Conservation (phyloP, 306 rosid species). For the Cicer cuneatum region DNA sequence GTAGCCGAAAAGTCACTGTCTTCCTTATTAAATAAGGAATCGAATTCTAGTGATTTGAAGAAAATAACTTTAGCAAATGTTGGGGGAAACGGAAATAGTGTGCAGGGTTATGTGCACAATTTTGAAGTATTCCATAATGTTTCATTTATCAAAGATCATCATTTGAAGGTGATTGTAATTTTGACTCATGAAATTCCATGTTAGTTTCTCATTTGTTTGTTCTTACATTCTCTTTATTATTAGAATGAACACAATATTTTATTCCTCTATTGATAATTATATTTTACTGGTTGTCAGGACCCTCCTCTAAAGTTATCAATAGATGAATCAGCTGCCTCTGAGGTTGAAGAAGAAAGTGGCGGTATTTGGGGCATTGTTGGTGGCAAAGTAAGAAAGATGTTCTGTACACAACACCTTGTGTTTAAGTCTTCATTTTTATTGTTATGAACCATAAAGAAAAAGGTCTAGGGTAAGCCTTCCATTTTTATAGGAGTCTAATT, state of each 20-base stretch:
- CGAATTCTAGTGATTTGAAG: conserved; percentile 44
- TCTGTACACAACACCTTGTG: conserved; percentile 35
- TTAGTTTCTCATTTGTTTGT: conserved; percentile 21
- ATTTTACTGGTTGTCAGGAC: conserved; percentile 61
- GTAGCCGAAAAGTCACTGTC: conserved; percentile 57
- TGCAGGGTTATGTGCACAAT: conserved; percentile 75
- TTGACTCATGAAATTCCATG: conserved; percentile 35
- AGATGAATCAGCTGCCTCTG: conserved; percentile 77
- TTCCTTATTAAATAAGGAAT: conserved; percentile 49
- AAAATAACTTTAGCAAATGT: conserved; percentile 63
- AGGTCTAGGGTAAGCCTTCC: conserved; percentile 10
- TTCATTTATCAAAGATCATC: conserved; percentile 59
- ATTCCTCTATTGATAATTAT: conserved; percentile 41
- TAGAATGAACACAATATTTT: conserved; percentile 13
- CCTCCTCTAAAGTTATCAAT: conserved; percentile 78
- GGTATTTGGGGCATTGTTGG: conserved; percentile 95
- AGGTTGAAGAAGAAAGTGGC: conserved; percentile 76
- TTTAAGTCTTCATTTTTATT: conserved; percentile 19
- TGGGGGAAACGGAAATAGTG: conserved; percentile 55
- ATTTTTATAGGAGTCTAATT: conserved; percentile 33
- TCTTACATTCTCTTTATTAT: conserved; percentile 23
- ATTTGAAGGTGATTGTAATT: conserved; percentile 60
- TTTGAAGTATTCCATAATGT: conserved; percentile 52
- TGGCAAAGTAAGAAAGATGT: conserved; percentile 76
- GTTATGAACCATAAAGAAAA: conserved; percentile 22